Evolutionary conservation across 2,329 filamentous ascomycete species (phyloP).

Genomic region (Aspergillus quadricinctus): DNA sequence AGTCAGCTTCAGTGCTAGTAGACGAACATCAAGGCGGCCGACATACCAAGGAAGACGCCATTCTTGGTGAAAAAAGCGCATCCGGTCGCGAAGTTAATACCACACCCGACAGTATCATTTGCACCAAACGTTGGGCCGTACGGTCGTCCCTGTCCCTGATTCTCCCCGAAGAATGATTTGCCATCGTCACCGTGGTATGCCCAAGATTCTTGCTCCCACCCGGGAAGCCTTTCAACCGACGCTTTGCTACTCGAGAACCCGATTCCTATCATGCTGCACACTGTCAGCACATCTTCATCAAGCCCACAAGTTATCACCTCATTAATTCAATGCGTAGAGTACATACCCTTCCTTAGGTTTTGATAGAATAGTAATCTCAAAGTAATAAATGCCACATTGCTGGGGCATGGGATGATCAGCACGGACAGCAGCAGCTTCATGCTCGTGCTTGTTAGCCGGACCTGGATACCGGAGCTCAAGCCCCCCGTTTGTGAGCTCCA

Average conservation of each 20-base stretch:
- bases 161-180: constrained; percentile 57
- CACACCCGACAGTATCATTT: constrained; percentile 60
- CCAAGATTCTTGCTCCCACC: constrained; percentile 63
- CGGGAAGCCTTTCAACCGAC: constrained; percentile 57
- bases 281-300: constrained; percentile 7
- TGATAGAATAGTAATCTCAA: constrained; percentile 65
- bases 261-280: constrained; percentile 44
- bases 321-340: neutral
- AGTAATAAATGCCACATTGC: constrained; percentile 93
- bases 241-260: constrained; percentile 59
- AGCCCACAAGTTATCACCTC: neutral
- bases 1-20: constrained; percentile 4
- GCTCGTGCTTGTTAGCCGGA: constrained; percentile 54
- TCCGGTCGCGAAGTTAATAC: constrained; percentile 59
- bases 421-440: constrained; percentile 78
- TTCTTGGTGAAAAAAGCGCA: constrained; percentile 64
- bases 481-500: constrained; percentile 73
- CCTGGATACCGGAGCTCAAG: constrained; percentile 64
- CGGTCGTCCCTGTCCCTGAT: constrained; percentile 49
- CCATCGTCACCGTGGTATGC: constrained; percentile 66
- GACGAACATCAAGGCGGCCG: too few relatives aligned
- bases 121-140: constrained; percentile 59
- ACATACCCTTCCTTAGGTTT: constrained; percentile 64
- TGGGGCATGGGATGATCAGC: constrained; percentile 82
- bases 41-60: constrained; percentile 53